Evolutionary conservation across 345 rosid genomes (phyloP).

Genomic region (Euphorbia lathyris): DNA sequence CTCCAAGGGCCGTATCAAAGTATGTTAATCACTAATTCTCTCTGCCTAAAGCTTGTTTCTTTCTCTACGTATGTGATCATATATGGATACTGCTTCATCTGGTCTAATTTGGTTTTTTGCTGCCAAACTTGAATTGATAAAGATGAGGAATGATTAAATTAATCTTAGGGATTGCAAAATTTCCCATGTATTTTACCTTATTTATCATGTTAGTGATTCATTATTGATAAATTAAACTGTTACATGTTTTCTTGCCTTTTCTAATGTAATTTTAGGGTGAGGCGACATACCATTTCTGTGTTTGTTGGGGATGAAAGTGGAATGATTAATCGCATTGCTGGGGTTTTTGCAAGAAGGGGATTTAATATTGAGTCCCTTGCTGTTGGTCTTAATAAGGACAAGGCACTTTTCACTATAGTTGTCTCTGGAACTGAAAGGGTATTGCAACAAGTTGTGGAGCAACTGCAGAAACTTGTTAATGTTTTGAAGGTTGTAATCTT

Average conservation of each 20-base stretch:
- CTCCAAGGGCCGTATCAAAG: slow-evolving; percentile 13
- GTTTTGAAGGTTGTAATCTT: slow-evolving; percentile 63
- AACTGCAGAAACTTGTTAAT: slow-evolving; percentile 93
- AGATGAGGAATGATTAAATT: background rate
- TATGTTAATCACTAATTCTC: background rate
- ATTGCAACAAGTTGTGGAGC: slow-evolving; percentile 82
- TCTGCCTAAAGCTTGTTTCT: background rate
- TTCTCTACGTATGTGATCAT: background rate
- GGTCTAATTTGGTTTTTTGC: background rate
- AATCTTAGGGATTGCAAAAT: background rate
- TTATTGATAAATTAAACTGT: background rate
- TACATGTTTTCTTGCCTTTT: too few relatives aligned
- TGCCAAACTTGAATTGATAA: background rate
- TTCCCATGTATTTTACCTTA: background rate
- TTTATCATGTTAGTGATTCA: background rate
- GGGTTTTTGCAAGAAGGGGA: slow-evolving; percentile 93
- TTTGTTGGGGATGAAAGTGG: slow-evolving; percentile 99
- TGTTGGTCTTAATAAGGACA: slow-evolving; percentile 88
- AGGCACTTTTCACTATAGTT: slow-evolving; percentile 89
- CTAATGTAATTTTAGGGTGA: slow-evolving; percentile 41
- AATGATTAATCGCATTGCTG: slow-evolving; percentile 94
- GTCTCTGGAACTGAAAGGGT: slow-evolving; percentile 82
- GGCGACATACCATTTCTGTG: slow-evolving; percentile 80
- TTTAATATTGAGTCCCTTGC: slow-evolving; percentile 98
- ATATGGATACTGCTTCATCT: background rate